Evolutionary conservation across 2,329 filamentous ascomycete genomes (phyloP).

Genomic region (Thielaviopsis musarum): DNA sequence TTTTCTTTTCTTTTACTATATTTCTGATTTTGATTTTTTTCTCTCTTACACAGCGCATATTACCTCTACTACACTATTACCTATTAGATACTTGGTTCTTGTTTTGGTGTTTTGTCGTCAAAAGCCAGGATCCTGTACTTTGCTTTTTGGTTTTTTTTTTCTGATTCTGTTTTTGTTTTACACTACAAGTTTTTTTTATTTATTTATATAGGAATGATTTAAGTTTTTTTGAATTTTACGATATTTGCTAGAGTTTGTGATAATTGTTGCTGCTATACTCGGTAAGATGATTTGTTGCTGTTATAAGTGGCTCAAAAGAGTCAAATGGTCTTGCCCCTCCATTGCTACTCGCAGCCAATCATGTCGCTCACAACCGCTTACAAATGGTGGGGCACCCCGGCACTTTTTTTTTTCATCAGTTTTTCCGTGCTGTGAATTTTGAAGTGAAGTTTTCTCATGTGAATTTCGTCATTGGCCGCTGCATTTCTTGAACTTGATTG

Average conservation of each 20-base stretch:
- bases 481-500: background rate
- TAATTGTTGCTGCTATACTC: no score
- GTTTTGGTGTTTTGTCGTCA: constrained; percentile 2
- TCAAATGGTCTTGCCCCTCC: background rate
- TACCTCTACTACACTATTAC: constrained; percentile 1
- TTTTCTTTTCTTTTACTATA: background rate
- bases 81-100: background rate
- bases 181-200: background rate
- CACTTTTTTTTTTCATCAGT: background rate
- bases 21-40: constrained; percentile 1
- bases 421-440: background rate
- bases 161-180: constrained; percentile 4
- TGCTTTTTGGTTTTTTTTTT: background rate
- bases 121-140: constrained; percentile 1
- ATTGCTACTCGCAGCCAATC: background rate
- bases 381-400: background rate
- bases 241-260: no score
- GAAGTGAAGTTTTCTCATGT: background rate
- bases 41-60: constrained; percentile 7
- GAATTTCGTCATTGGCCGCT: background rate
- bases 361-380: background rate
- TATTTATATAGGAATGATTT: background rate
- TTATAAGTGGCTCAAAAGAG: background rate
- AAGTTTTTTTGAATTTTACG: background rate
- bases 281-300: background rate